These are phyloP conservation scores for Magnusiomyces fungicola DNA, from an alignment of 1,139 yeast genomes.

Conservation along the genomic window DNA sequence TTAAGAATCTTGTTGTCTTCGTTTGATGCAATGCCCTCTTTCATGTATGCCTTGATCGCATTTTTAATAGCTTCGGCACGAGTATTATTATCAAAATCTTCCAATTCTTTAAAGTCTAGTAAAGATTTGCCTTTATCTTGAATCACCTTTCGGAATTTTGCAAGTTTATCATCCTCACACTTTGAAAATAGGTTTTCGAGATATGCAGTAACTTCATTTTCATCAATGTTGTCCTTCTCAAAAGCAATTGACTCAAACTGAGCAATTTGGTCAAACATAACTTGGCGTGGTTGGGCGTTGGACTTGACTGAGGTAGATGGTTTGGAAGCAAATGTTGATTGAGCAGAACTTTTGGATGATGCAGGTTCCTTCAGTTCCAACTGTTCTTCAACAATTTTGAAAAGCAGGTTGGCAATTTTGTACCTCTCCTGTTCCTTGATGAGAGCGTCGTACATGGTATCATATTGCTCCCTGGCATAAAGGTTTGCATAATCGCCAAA, in stretches of 20 bases:
- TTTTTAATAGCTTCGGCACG: slow-evolving; percentile 1
- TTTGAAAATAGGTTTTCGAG: slow-evolving; percentile 14
- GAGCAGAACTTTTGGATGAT: background rate
- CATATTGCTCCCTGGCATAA: background rate
- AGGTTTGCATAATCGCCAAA: background rate
- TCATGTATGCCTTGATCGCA: slow-evolving; percentile 5
- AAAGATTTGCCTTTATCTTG: slow-evolving; percentile 4
- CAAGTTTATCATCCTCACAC: slow-evolving; percentile 7
- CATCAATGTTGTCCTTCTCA: slow-evolving; percentile 6
- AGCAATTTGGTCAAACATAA: slow-evolving; percentile 14
- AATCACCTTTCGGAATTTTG: slow-evolving; percentile 9
- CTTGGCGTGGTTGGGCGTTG: slow-evolving; percentile 9
- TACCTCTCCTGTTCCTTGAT: slow-evolving; percentile 11
- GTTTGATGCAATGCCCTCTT: slow-evolving; percentile 11
- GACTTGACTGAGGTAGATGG: background rate
- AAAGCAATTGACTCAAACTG: slow-evolving; percentile 18
- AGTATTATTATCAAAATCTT: background rate
- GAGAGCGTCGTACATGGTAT: slow-evolving; percentile 8
- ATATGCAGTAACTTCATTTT: slow-evolving; percentile 10
- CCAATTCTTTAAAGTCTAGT: slow-evolving; percentile 5
- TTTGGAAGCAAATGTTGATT: no score
- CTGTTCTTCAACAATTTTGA: slow-evolving; percentile 15
- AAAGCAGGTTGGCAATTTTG: slow-evolving; percentile 17
- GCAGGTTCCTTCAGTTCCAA: slow-evolving; percentile 1
- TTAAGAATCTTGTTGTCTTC: slow-evolving; percentile 12